A percentile compares a stretch with the other conserved stretches of the same genome.
phyloP scores from a whole-genome alignment of 2,329 filamentous ascomycete genomes.

The Hypomyces rosellus region DNA sequence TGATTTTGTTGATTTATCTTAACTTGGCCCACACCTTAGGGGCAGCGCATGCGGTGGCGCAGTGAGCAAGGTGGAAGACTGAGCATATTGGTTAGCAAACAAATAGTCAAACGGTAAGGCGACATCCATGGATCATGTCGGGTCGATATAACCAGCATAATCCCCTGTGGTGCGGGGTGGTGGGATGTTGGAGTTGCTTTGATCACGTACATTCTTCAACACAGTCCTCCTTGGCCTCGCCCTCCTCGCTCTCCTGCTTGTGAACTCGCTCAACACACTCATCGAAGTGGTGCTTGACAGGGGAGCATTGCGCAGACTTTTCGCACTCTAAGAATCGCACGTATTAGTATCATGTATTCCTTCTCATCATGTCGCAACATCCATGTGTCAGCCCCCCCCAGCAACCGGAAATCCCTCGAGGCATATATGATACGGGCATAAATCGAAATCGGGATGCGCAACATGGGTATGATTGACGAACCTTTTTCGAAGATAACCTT shows the following conservation, averaged over 20 bases:
- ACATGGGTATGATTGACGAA: slow-evolving; percentile 41
- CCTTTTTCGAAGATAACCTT: slow-evolving; percentile 89
- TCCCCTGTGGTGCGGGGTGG: background rate
- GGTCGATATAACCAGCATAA: background rate
- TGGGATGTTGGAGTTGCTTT: background rate
- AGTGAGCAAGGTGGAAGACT: slow-evolving; percentile 99
- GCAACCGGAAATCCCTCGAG: slow-evolving; percentile 16
- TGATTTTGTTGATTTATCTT: slow-evolving; percentile 56
- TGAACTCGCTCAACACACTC: slow-evolving; percentile 92
- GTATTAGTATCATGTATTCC: no score
- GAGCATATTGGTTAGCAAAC: slow-evolving; percentile 9
- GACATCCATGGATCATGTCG: background rate
- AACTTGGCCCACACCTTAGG: slow-evolving; percentile 92
- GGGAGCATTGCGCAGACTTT: slow-evolving; percentile 76
- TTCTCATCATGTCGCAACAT: no score
- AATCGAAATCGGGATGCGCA: slow-evolving; percentile 4
- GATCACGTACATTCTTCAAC: slow-evolving; percentile 93
- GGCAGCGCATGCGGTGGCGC: slow-evolving; percentile 84
- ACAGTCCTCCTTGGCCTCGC: slow-evolving; percentile 82
- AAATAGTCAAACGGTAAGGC: background rate
- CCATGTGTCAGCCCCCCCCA: no score
- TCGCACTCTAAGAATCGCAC: slow-evolving; percentile 58
- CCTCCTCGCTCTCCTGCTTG: slow-evolving; percentile 53
- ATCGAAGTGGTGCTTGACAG: slow-evolving; percentile 95
- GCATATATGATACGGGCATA: background rate